Conservation (phyloP, 257 asterid genomes). For the Gentiana macrophylla region DNA sequence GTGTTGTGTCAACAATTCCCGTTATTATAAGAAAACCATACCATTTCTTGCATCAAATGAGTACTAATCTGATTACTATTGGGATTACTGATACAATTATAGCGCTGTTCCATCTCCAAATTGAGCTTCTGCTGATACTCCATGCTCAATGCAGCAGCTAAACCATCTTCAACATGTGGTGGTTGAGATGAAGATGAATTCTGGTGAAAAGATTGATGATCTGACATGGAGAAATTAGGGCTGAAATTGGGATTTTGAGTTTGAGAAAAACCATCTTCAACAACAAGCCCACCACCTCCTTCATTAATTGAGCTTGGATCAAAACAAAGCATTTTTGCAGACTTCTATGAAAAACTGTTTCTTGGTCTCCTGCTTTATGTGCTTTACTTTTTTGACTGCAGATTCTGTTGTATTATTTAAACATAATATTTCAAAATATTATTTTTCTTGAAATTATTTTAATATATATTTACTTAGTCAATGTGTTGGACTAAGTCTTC, state of each 20-base stretch:
- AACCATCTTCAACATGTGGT: slow-evolving; percentile 6
- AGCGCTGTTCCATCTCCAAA: slow-evolving; percentile 34
- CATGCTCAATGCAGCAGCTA: slow-evolving; percentile 45
- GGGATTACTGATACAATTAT: slow-evolving; percentile 12
- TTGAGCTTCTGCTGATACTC: slow-evolving; percentile 51
- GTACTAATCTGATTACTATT: slow-evolving; percentile 1
- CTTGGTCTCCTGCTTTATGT: slow-evolving; percentile 18
- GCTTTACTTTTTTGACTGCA: slow-evolving; percentile 15
- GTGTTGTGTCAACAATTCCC: too few relatives aligned
- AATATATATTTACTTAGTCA: too few relatives aligned
- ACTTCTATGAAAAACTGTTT: slow-evolving; percentile 2
- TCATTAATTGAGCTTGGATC: slow-evolving; percentile 34
- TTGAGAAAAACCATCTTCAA: slow-evolving; percentile 39
- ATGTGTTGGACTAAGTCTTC: too few relatives aligned
- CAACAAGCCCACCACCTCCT: slow-evolving; percentile 17
- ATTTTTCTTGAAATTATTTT: too few relatives aligned
- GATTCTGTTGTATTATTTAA: too few relatives aligned
- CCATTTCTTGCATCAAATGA: slow-evolving; percentile 24
- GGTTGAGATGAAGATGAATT: slow-evolving; percentile 15
- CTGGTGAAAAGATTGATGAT: slow-evolving; percentile 21
- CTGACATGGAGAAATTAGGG: slow-evolving; percentile 36
- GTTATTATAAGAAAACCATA: not conserved
- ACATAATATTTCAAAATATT: too few relatives aligned
- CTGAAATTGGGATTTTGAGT: slow-evolving; percentile 23
- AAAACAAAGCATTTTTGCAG: slow-evolving; percentile 41